Base-by-base conservation (phyloP, 495 filamentous ascomycete species). In the Penicillium cataractarum region DNA sequence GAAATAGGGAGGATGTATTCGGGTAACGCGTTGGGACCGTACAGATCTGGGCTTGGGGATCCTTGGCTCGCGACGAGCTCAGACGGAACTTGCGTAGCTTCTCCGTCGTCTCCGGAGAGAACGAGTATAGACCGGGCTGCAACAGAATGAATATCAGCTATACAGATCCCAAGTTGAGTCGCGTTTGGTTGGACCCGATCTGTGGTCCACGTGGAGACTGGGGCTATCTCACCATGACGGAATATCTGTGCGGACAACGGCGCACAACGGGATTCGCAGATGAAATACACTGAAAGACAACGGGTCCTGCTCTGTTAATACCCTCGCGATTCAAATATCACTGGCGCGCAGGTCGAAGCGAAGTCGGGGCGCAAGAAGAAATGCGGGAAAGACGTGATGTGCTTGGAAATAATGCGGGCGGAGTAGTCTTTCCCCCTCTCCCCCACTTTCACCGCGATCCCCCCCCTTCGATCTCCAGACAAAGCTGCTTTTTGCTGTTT, bases 1-100 rank as follows among this genome's bases (percentile, higher is more conserved):
- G 35, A 5, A 9, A 1, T 55, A 3, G 19, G 24, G 35, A 12
- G n/a, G 29, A 13, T 6, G 15, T 12, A n/a, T 29, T 21, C 22
- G 3, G 15, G 8, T 1, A 35, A 17, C 6, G 6, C 26, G n/a
- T 19, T 32, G 56, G 61, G 51, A 69, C 82, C 88, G 77, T 91
- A 97, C 95, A 97, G 61, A 99, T 93, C 65, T 94, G 84, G 58
- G 93, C 95, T 81, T 97, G 93, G 1, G 93, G 88, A 42, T 89
- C 86, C 67, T 88, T 92, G n/a, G 91, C 86, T 63, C 95, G 83
- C 26, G 93, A 97, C 7, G 95, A 97, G 12, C 88, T 84, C 10
- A 99, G 82, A 39, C 95, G 91, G 79, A 99, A 98, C 74, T 97
- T 97, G 71, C 90, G 88, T 58, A 99, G 84, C 71, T 90, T 86